Evolutionary conservation across 106 monocot genomes (phyloP), one percentile per base, ranked within the genome.

Genomic region (Allium sativum): DNA sequence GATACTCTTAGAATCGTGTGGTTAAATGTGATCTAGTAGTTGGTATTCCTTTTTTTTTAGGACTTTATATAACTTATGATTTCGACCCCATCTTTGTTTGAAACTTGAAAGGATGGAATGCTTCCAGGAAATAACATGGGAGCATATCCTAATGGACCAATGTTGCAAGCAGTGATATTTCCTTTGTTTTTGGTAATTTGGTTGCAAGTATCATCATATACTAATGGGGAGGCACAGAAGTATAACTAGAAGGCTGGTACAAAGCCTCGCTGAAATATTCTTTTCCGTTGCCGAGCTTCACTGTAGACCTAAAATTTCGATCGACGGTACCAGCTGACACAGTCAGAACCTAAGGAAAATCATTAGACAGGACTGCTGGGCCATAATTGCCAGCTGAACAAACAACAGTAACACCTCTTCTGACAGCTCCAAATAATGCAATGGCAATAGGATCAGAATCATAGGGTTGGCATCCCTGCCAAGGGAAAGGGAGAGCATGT

Each of bases 341-440:
- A 3, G 88, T 88, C 2, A 88, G 61, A 1, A 83, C 15, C 88
- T 83, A 88, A 10, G 86, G 86, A 4, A 76, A 76, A 3, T 65
- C 76, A 42, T 82, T 87, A 0, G 73, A 55, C 31, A n/a, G 12
- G 0, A 20, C 0, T 1, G 0, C 3, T 0, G 87, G 82, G 6
- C 87, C 87, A 6, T 0, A 0, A 47, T 87, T 83, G 9, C 87
- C 82, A 7, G 53, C 87, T 10, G 76, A 43, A 18, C 56, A 53
- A 43, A 72, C 74, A 1, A 77, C 77, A 15, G 75, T 62, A 12
- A 81, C 54, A 0, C 78, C 85, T 43, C 67, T 85, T 46, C 61
- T 9, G 13, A 59, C 18, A 6, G 81, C 81, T 2, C 13, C 48
- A 11, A 85, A 77, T 0, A 72, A 15, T 9, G 54, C 69, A 3